Evolutionary conservation across 2,329 filamentous ascomycete genomes (phyloP), one percentile per base, ranked within the genome.

Genomic region (Hypoxylon sp.): DNA sequence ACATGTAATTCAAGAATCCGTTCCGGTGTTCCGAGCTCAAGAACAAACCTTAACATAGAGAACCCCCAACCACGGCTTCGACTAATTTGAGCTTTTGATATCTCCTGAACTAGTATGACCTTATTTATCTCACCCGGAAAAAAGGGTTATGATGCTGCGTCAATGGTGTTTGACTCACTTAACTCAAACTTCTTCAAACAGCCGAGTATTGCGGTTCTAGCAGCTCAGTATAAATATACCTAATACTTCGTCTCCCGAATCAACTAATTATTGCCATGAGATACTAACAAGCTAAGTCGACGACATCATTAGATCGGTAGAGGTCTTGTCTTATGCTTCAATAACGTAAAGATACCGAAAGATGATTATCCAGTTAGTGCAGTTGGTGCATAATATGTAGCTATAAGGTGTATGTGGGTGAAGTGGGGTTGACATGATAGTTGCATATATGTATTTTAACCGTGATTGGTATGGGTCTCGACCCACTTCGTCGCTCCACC

Each of bases 401-500:
- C 35, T 37, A 37, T 37, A 37, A 37, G 35, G 14, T 5, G 35
- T 14, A 37, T 37, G 14, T 37, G 11, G 35, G 35, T 37, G 35
- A 14, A 14, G 14, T 37, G 35, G 13, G 11, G 51, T 54, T 33
- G 26, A 51, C 48, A 19, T 19, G 14, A n/a, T 17, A n/a, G 26
- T 42, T 33, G 50, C 17, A 24, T 39, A 33, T 39, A 54, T 33
- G 11, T 13, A 3, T 5, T 51, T 44, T 42, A 44, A 57, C 60
- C 35, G 8, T 24, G 50, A 39, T 42, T 19, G 39, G 59, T 47
- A 37, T 33, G n/a, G 39, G 14, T 19, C 13, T 52, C 48, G 17
- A 52, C 50, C 59, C 59, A 63, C 48, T 51, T 31, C 22, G 35
- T 55, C 5, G 22, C 47, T 22, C 46, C 48, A 60, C 31, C 51